A percentile compares a stretch with the other conserved stretches of the same genome.
phyloP scores from a whole-genome alignment of 345 rosid species.

The Salix dunnii region DNA sequence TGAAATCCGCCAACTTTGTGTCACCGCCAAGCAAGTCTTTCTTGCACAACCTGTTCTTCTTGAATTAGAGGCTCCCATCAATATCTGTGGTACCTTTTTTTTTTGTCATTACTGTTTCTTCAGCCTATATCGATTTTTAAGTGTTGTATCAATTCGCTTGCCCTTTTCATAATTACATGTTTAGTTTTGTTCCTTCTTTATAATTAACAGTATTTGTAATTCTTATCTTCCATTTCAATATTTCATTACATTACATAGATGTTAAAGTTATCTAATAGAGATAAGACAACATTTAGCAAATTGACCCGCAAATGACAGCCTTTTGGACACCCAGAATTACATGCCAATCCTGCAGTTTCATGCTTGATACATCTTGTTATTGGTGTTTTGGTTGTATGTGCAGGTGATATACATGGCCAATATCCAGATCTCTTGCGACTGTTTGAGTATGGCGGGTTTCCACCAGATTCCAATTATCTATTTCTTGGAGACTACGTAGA shows the following conservation, averaged over 20 bases:
- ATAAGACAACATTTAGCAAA: neutral
- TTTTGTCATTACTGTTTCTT: neutral
- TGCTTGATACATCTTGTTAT: neutral
- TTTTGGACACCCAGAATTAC: neutral
- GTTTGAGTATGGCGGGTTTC: conserved; percentile 21
- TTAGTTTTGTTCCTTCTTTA: neutral
- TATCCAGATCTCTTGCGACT: conserved; percentile 21
- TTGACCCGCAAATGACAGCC: neutral
- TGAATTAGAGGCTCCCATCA: conserved; percentile 24
- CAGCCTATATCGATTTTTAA: neutral
- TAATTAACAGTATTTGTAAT: neutral
- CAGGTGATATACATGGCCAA: conserved; percentile 28
- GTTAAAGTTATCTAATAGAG: neutral
- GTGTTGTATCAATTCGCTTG: neutral
- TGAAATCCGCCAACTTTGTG: conserved; percentile 21
- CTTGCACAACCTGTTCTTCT: conserved; percentile 21
- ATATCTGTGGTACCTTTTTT: conserved; percentile 12
- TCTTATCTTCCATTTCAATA: neutral
- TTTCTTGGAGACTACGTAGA: conserved; percentile 28
- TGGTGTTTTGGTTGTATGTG: neutral
- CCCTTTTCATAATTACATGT: neutral
- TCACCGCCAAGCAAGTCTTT: conserved; percentile 22
- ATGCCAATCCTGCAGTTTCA: neutral
- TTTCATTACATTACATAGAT: neutral
- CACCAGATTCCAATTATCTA: conserved; percentile 20